These are phyloP conservation scores for Xylariaceae sp. DNA, from an alignment of 2,329 filamentous ascomycete genomes.

Conservation along the genomic window DNA sequence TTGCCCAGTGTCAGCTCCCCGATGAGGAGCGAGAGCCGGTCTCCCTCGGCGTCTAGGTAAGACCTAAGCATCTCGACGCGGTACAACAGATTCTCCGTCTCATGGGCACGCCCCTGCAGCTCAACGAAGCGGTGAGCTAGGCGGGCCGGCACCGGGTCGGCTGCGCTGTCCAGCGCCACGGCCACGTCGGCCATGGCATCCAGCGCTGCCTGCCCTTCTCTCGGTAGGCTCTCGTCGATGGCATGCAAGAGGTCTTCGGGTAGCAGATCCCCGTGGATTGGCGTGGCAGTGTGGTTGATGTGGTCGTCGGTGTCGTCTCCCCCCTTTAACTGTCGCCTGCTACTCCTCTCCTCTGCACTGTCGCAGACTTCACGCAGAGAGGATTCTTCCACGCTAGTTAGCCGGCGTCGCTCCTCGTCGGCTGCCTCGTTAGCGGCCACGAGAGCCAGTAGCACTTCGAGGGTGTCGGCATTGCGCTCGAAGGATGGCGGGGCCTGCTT, in stretches of 20 bases:
- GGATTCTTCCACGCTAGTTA: conserved; percentile 54
- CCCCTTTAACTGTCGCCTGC: conserved; percentile 1
- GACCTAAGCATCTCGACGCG: conserved; percentile 52
- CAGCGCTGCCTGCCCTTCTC: conserved; percentile 51
- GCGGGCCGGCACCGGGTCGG: conserved; percentile 20
- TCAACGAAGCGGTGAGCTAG: conserved; percentile 50
- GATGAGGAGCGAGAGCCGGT: conserved; percentile 35
- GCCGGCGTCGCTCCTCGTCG: conserved; percentile 60
- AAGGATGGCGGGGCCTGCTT: conserved; percentile 56
- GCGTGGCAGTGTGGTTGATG: background rate
- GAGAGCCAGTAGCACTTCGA: conserved; percentile 68
- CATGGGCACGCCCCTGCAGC: conserved; percentile 49
- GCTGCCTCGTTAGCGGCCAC: conserved; percentile 71
- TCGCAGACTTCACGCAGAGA: conserved; percentile 48
- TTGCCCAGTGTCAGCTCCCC: conserved; percentile 35
- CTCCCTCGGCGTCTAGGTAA: conserved; percentile 49
- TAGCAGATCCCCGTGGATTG: conserved; percentile 22
- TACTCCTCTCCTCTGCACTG: conserved; percentile 27
- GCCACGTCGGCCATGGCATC: conserved; percentile 52
- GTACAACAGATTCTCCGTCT: conserved; percentile 50
- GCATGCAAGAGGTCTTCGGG: conserved; percentile 44
- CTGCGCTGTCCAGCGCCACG: conserved; percentile 44
- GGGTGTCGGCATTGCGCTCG: conserved; percentile 80
- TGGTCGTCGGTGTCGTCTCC: background rate
- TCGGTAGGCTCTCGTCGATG: conserved; percentile 49